Percentiles rank a stretch among this genome's conserved stretches.
Evolutionary conservation across 2,329 filamentous ascomycete species (phyloP).

Genomic region (Lithohypha guttulata): DNA sequence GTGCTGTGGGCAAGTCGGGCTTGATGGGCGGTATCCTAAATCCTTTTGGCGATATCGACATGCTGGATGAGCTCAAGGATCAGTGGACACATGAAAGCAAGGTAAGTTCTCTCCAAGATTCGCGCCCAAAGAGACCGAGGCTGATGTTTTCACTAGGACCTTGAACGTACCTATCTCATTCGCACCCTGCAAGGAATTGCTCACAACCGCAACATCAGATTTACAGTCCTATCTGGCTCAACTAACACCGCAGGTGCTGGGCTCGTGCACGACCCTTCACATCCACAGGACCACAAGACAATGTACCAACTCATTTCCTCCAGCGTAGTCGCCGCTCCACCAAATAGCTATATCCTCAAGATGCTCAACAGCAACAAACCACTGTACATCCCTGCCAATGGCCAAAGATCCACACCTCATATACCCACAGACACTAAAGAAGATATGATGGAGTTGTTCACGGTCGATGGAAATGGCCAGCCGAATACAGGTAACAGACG

Average conservation of each 20-base stretch:
- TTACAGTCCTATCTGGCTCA: conserved; percentile 88
- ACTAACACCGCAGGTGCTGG: conserved; percentile 89
- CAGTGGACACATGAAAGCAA: conserved; percentile 98
- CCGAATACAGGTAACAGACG: conserved; percentile 67
- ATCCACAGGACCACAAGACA: conserved; percentile 90
- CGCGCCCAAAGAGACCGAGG: not conserved
- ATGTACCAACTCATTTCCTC: conserved; percentile 98
- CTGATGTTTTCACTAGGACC: conserved; percentile 45
- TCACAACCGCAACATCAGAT: conserved; percentile 87
- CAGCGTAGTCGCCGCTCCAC: conserved; percentile 80
- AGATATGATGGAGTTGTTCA: conserved; percentile 99
- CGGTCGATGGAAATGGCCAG: conserved; percentile 77
- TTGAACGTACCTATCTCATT: conserved; percentile 93
- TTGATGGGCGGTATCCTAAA: conserved; percentile 93
- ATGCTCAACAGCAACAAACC: conserved; percentile 79
- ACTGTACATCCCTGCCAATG: conserved; percentile 83
- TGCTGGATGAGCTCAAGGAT: conserved; percentile 87
- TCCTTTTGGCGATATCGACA: conserved; percentile 90
- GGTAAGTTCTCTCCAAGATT: conserved; percentile 37
- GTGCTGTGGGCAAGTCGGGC: conserved; percentile 87
- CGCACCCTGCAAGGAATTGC: conserved; percentile 90
- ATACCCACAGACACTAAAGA: conserved; percentile 83
- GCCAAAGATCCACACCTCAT: conserved; percentile 56
- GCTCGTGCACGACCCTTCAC: conserved; percentile 82
- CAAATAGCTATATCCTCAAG: conserved; percentile 75